phyloP scores from a whole-genome alignment of 148 eudicot species.

The Spergularia marina region DNA sequence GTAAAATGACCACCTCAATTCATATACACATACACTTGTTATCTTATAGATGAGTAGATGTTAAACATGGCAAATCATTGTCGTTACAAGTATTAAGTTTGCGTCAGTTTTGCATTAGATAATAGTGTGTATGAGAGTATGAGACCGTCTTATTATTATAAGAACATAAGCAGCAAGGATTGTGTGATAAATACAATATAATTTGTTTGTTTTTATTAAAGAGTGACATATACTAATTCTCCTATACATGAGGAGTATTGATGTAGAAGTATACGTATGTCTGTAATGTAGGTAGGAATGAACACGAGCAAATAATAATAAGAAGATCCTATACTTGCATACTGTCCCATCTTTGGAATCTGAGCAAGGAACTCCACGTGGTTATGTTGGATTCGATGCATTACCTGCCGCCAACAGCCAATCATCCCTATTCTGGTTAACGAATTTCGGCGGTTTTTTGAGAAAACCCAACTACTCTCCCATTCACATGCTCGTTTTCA shows the following conservation, averaged over 20 bases:
- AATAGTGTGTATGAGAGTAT: no score
- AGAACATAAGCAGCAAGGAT: no score
- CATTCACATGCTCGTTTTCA: conserved; percentile 22
- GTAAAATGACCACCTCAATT: no score
- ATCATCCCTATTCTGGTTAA: conserved; percentile 18
- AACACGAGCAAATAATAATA: not conserved
- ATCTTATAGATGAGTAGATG: no score
- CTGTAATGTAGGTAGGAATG: not conserved
- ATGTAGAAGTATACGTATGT: not conserved
- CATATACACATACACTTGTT: no score
- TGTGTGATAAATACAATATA: no score
- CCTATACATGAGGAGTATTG: no score
- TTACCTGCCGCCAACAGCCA: conserved; percentile 29
- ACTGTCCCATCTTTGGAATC: conserved; percentile 29
- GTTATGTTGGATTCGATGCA: conserved; percentile 33
- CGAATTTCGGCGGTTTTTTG: conserved; percentile 25
- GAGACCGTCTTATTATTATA: no score
- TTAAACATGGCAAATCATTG: no score
- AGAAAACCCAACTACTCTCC: not conserved
- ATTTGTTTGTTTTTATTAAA: not conserved
- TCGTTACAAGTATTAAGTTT: no score
- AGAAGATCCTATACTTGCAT: conserved; percentile 33
- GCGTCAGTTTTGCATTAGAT: no score
- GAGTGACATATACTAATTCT: no score
- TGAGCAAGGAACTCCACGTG: conserved; percentile 30